Conservation (phyloP, 1,284 basidiomycete species). For the Malassezia pachydermatis region DNA sequence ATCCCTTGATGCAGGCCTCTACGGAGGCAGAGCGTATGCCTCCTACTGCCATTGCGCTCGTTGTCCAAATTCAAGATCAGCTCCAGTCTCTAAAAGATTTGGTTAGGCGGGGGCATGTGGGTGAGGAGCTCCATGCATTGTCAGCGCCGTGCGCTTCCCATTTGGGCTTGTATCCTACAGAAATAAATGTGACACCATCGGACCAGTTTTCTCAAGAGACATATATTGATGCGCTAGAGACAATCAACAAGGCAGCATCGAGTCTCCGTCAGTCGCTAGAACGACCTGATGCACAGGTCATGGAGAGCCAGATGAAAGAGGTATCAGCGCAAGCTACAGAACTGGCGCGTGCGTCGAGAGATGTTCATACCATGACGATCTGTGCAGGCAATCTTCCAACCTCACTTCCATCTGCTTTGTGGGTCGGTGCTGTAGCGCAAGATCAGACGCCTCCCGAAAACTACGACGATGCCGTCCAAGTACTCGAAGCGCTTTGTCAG, state of each 20-base stretch:
- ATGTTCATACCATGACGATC: not conserved
- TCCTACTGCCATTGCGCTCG: conserved; percentile 1
- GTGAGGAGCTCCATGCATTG: conserved; percentile 1
- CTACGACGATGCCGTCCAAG: not conserved
- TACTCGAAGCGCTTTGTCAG: conserved; percentile 6
- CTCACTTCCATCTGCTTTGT: conserved; percentile 2
- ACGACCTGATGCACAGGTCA: not conserved
- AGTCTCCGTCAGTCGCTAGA: not conserved
- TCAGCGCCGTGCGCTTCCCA: not conserved
- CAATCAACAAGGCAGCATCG: not conserved
- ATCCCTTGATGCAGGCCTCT: not conserved
- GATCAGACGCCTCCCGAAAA: not conserved
- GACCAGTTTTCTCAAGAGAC: conserved; percentile 2
- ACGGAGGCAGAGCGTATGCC: not conserved
- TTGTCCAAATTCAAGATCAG: not conserved
- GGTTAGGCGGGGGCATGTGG: too few species aligned
- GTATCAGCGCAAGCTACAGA: conserved; percentile 6
- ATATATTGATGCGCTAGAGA: not conserved
- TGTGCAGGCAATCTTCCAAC: not conserved
- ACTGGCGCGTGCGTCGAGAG: not conserved
- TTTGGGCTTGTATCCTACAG: conserved; percentile 1
- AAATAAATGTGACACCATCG: not conserved
- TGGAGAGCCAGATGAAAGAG: not conserved
- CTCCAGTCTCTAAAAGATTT: not conserved
- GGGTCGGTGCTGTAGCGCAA: not conserved